A percentile compares a stretch with the other conserved stretches of the same genome.
phyloP scores from a whole-genome alignment of 2,329 filamentous ascomycete genomes.

The Whalleya microplaca region DNA sequence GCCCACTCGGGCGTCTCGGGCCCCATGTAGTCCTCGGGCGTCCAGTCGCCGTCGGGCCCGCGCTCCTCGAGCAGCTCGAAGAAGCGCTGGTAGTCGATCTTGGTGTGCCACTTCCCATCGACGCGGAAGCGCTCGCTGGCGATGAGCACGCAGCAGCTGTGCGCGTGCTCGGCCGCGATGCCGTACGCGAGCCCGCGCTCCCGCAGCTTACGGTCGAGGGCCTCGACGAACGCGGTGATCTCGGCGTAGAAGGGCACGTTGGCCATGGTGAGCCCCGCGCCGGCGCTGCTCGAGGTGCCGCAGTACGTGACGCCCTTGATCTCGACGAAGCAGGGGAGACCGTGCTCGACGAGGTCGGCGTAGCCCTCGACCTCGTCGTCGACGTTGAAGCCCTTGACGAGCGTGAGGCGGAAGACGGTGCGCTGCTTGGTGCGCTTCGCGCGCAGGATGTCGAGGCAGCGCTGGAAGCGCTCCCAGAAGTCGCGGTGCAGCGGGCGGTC shows the following conservation, averaged over 20 bases:
- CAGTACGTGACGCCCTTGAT: conserved; percentile 98
- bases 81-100: conserved; percentile 89
- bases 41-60: conserved; percentile 69
- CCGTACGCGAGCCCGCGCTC: conserved; percentile 79
- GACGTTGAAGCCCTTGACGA: conserved; percentile 98
- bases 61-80: conserved; percentile 80
- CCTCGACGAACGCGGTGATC: conserved; percentile 79
- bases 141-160: conserved; percentile 89
- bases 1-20: conserved; percentile 90
- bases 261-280: conserved; percentile 90
- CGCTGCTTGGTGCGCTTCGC: conserved; percentile 83
- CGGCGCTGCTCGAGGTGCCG: conserved; percentile 82
- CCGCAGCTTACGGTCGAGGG: conserved; percentile 70
- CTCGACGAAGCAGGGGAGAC: conserved; percentile 89
- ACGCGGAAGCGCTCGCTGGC: conserved; percentile 80
- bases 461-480: conserved; percentile 95
- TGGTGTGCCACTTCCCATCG: conserved; percentile 83
- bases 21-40: conserved; percentile 89
- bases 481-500: conserved; percentile 92
- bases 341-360: conserved; percentile 83
- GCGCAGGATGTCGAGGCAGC: conserved; percentile 86
- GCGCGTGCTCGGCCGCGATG: conserved; percentile 91
- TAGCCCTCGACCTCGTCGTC: conserved; percentile 93
- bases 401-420: conserved; percentile 91
- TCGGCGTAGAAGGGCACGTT: conserved; percentile 97